Base-by-base conservation (phyloP, 2,329 filamentous ascomycete genomes). In the Colletotrichum gigasporum region DNA sequence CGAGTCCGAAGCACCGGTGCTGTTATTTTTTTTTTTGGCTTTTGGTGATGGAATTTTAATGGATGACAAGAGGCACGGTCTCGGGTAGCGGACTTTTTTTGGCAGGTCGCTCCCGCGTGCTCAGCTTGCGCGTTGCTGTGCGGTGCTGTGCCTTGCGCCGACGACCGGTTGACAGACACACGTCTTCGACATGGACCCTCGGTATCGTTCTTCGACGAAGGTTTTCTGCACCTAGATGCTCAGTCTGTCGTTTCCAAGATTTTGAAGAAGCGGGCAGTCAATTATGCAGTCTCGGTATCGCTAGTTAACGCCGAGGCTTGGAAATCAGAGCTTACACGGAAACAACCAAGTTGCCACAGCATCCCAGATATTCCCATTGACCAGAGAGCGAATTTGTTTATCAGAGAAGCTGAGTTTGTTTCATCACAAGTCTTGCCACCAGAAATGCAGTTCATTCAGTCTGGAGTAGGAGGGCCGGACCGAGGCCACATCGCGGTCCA, bases 31-130 rank as follows among this genome's bases (percentile, higher is more conserved):
- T 20, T 30, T 35, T 30, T 44, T 42, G 26, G 24, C 24, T 44
- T 44, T 41, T n/a, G 18, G 26, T 34, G 26, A 52, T 42, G 11
- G 55, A 59, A 59, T 35, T 28, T 10, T 57, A 50, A 16, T 41
- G 7, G 9, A 11, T 35, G n/a, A 28, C 52, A 35, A 4, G 35
- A 32, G 6, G 52, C 30, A 62, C n/a, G 42, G 51, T 14, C 56
- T 42, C n/a, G n/a, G 41, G 7, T 5, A 3, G 18, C 18, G 51
- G 39, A 61, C 16, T 11, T n/a, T n/a, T n/a, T n/a, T 55, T 47
- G 51, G 11, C 20, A 42, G 14, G 16, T 20, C 34, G 41, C 32
- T 14, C 18, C 22, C 39, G 51, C 14, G n/a, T 9, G 16, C 18
- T 34, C 5, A 16, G 20, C 5, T 4, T 51, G 18, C 14, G 32